Base-by-base conservation (phyloP, 2,329 filamentous ascomycete genomes). In the Rhinocladiella similis region DNA sequence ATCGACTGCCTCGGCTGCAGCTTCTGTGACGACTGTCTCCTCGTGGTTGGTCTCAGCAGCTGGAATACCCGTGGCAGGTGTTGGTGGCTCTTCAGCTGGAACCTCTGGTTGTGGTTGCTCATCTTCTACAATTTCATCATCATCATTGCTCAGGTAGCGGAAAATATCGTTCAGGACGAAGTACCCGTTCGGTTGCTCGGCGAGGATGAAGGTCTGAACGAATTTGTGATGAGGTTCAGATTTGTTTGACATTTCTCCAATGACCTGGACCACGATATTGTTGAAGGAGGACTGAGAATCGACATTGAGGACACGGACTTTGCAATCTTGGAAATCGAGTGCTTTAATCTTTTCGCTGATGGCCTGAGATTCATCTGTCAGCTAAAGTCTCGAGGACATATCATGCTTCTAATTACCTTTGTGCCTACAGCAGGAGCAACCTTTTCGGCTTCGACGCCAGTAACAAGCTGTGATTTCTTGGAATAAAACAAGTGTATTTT, bases 121-220 rank as follows among this genome's bases (percentile, higher is more conserved):
- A 62, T 77, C 73, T 18, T 76, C 74, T 45, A 79, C 75, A 47
- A 84, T 80, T 46, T 78, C 75, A 66, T 85, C 76, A 60, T 87
- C 85, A 57, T 90, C 90, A 59, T 97, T 91, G 63, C 88, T 86
- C 64, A 99, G 86, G 76, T 95, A 97, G 67, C 94, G 85, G 79
- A 97, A 91, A 72, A 99, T 96, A 70, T 99, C 94, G 75, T 99
- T 99, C 67, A 99, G 84, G 33, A 99, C 93, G 68, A 96, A 99
- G 80, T 97, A 99, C 63, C 94, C 94, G 55, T 93, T 96, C 48
- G 91, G 91, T 78, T 99, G 94, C 74, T 93, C 87, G 47, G 94
- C 94, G 61, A 99, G 89, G 61, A 99, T 90, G 67, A 99, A 99
- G 50, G 93, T 97, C 81, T 99, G 94, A 39, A 92, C 89, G 70